Evolutionary conservation across 345 rosid genomes (phyloP).

Genomic region (Lenwebbia sp.): DNA sequence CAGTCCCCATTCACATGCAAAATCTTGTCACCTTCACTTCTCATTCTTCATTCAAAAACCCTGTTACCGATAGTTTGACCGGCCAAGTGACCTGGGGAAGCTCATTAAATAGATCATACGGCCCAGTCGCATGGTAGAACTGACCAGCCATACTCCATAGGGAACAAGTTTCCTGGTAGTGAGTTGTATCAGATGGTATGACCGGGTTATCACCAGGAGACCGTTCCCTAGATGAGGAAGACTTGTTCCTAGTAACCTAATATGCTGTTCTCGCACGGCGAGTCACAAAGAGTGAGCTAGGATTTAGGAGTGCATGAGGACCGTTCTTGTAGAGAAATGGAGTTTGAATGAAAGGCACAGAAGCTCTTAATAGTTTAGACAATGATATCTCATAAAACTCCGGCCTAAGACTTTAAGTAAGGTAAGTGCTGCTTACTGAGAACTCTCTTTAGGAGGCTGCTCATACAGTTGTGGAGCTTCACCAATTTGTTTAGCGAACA

Average conservation of each 20-base stretch:
- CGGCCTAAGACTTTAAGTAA: neutral
- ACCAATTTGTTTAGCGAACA: neutral
- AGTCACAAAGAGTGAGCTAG: neutral
- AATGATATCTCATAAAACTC: neutral
- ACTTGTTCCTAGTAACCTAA: neutral
- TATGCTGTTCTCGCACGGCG: neutral
- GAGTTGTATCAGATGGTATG: neutral
- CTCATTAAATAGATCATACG: neutral
- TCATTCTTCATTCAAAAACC: neutral
- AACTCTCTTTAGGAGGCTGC: neutral
- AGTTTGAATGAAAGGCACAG: neutral
- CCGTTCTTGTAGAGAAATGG: neutral
- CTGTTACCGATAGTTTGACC: neutral
- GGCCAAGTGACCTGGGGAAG: neutral
- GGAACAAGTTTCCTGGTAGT: neutral
- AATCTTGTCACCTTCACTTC: neutral
- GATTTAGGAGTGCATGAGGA: neutral
- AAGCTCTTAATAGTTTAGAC: neutral
- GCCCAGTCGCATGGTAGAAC: neutral
- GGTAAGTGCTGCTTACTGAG: neutral
- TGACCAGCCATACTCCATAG: neutral
- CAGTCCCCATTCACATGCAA: neutral
- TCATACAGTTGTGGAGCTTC: neutral
- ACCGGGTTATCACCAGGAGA: neutral
- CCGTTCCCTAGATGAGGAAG: neutral